phyloP scores from a whole-genome alignment of 1,139 yeast species.

The Yamadazyma songkhlaensis region DNA sequence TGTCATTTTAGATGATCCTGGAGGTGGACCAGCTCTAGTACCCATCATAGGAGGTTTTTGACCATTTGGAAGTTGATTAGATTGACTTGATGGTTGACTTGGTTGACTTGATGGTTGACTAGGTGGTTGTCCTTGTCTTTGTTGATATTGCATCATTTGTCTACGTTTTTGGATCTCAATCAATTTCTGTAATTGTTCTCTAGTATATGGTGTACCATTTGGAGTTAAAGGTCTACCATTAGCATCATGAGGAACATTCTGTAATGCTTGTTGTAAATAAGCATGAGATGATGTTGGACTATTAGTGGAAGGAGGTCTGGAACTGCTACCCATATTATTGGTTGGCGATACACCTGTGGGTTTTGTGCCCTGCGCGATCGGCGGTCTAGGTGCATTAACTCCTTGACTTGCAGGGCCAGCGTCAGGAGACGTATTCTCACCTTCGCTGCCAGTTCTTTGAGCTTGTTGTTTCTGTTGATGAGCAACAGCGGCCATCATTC shows the following conservation, averaged over 20 bases:
- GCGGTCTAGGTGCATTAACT: neutral
- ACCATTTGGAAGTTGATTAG: neutral
- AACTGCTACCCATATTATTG: conserved; percentile 4
- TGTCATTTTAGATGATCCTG: conserved; percentile 1
- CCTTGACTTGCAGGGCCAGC: neutral
- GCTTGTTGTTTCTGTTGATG: conserved; percentile 14
- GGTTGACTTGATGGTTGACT: too few species aligned
- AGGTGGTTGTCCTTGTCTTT: conserved; percentile 15
- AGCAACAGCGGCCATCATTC: conserved; percentile 18
- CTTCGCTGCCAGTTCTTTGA: conserved; percentile 1
- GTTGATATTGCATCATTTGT: conserved; percentile 45
- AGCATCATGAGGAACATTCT: conserved; percentile 8
- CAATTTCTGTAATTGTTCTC: conserved; percentile 54
- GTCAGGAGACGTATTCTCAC: conserved; percentile 1
- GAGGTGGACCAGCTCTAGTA: conserved; percentile 14
- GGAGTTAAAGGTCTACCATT: conserved; percentile 41
- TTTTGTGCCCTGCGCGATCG: conserved; percentile 1
- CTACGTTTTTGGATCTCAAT: conserved; percentile 53
- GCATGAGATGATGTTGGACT: conserved; percentile 6
- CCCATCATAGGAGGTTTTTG: conserved; percentile 13
- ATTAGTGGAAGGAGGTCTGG: neutral
- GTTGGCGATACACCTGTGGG: conserved; percentile 13
- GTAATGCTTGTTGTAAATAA: conserved; percentile 7
- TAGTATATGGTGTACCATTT: conserved; percentile 52
- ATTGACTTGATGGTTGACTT: too few species aligned